A percentile compares a stretch with the other conserved stretches of the same genome.
These are phyloP conservation scores for Microsporum canis DNA, from an alignment of 2,329 filamentous ascomycete genomes.

Conservation along the genomic window DNA sequence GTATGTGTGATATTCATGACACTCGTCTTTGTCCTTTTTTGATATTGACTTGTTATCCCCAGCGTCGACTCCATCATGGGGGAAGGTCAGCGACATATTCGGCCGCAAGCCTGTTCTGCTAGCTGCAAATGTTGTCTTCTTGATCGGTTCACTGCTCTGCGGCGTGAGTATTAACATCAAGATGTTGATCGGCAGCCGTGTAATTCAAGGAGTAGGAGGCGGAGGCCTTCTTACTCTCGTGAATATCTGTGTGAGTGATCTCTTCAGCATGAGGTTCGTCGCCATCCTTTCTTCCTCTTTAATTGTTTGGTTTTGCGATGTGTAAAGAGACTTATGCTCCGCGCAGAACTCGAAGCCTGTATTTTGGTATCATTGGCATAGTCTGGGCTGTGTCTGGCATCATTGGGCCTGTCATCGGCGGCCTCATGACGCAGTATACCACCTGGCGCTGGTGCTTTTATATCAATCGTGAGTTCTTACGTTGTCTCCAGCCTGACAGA, in stretches of 20 bases:
- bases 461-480: constrained; percentile 39
- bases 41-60: constrained; percentile 1
- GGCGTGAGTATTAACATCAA: constrained; percentile 47
- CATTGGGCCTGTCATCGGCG: constrained; percentile 20
- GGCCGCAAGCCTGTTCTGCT: constrained; percentile 54
- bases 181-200: constrained; percentile 52
- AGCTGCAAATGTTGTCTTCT: constrained; percentile 49
- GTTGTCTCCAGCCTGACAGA: constrained; percentile 16
- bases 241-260: constrained; percentile 52
- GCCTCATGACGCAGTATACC: constrained; percentile 39
- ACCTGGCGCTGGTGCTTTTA: constrained; percentile 53
- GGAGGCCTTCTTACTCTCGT: constrained; percentile 54
- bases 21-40: not conserved
- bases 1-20: constrained; percentile 16
- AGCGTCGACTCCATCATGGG: constrained; percentile 41
- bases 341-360: constrained; percentile 47
- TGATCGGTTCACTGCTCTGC: constrained; percentile 51
- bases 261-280: constrained; percentile 47
- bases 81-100: constrained; percentile 56
- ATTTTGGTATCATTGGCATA: constrained; percentile 32
- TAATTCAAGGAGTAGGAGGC: constrained; percentile 52
- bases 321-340: constrained; percentile 45
- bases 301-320: not conserved
- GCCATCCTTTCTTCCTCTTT: not conserved
- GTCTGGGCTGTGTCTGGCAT: constrained; percentile 39